Percentiles rank a stretch among this genome's conserved stretches.
These are phyloP conservation scores for Sclerotinia glacialis DNA, from an alignment of 2,329 filamentous ascomycete genomes.

Conservation along the genomic window DNA sequence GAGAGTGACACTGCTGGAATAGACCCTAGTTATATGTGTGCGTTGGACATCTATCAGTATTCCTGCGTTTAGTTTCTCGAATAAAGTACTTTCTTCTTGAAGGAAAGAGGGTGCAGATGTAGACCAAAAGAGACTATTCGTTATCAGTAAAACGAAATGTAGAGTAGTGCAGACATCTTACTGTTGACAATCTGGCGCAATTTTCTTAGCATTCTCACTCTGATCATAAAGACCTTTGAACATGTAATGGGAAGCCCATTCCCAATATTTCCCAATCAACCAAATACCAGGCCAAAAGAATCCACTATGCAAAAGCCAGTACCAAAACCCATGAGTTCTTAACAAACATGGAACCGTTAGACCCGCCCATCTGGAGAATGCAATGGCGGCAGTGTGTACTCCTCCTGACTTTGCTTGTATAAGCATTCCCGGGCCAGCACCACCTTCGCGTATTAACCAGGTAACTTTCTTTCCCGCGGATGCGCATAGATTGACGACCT, in stretches of 20 bases:
- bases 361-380: slow-evolving; percentile 16
- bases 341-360: slow-evolving; percentile 17
- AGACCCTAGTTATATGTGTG: slow-evolving; percentile 11
- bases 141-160: background rate
- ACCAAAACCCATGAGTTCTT: slow-evolving; percentile 23
- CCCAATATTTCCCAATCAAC: slow-evolving; percentile 21
- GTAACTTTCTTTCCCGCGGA: slow-evolving; percentile 26
- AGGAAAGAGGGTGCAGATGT: slow-evolving; percentile 19
- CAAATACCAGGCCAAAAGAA: slow-evolving; percentile 21
- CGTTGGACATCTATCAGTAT: slow-evolving; percentile 15
- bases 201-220: slow-evolving; percentile 20
- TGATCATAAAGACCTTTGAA: slow-evolving; percentile 17
- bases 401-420: slow-evolving; percentile 20
- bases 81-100: slow-evolving; percentile 12
- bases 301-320: slow-evolving; percentile 25
- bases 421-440: slow-evolving; percentile 23
- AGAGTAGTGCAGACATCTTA: background rate
- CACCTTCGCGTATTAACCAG: slow-evolving; percentile 28
- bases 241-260: slow-evolving; percentile 18
- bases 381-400: slow-evolving; percentile 20
- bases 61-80: slow-evolving; percentile 10
- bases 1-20: slow-evolving; percentile 3
- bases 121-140: slow-evolving; percentile 17
- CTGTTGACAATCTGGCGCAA: slow-evolving; percentile 19
- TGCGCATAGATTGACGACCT: slow-evolving; percentile 23